Percentiles rank a stretch among this genome's conserved stretches.
These are phyloP conservation scores for Mycena epipterygia DNA, from an alignment of 768 basidiomycete genomes.

Conservation along the genomic window DNA sequence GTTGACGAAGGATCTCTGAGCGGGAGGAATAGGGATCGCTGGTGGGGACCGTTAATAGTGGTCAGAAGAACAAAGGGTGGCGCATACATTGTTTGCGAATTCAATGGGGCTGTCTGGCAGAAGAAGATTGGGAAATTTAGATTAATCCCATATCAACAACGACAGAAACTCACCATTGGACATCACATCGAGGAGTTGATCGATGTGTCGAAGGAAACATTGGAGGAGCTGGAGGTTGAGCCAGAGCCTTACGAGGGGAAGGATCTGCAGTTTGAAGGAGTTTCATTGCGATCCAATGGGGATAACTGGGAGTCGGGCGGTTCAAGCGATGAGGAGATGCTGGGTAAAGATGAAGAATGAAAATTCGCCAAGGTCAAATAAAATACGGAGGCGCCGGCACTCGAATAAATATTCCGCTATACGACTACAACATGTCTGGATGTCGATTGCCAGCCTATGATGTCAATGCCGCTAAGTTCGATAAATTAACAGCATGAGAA, in stretches of 20 bases:
- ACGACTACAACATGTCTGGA: too few species aligned
- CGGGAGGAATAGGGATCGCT: slow-evolving; percentile 33
- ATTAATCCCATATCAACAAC: slow-evolving; percentile 17
- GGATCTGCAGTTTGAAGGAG: slow-evolving; percentile 1
- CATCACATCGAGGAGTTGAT: background rate
- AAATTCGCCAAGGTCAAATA: too few species aligned
- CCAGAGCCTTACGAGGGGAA: background rate
- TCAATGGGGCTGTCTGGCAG: slow-evolving; percentile 7
- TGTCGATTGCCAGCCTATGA: too few species aligned
- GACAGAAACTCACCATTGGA: slow-evolving; percentile 3
- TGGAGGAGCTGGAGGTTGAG: background rate
- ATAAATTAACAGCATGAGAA: too few species aligned
- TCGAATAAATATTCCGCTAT: too few species aligned
- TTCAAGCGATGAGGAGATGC: too few species aligned
- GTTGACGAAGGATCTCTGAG: slow-evolving; percentile 37
- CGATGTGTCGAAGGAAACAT: background rate
- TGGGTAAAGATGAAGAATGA: background rate
- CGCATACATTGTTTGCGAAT: slow-evolving; percentile 26
- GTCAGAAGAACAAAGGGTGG: slow-evolving; percentile 28
- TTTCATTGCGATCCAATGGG: background rate
- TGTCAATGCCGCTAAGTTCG: too few species aligned
- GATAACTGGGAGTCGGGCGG: background rate
- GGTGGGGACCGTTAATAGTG: slow-evolving; percentile 42
- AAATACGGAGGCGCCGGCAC: too few species aligned
- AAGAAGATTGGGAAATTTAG: slow-evolving; percentile 18